Evolutionary conservation across 2,329 filamentous ascomycete species (phyloP), one percentile per base, ranked within the genome.

Genomic region (Trichoderma atroviride): DNA sequence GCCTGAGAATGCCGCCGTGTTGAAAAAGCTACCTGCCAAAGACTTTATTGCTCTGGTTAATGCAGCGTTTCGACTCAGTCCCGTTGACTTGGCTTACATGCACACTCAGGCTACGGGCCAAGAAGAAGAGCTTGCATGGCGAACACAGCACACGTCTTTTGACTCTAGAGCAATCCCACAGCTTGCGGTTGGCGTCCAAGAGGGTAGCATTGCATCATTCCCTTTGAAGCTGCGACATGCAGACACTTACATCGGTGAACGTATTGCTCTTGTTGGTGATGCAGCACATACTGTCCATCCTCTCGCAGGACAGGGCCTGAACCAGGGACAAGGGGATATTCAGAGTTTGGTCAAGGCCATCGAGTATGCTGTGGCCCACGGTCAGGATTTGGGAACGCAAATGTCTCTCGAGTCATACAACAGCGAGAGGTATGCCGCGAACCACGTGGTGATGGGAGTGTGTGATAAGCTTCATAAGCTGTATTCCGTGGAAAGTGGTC

Each of bases 261-360:
- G 96, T n/a, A 85, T 97, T 10, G 96, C 94, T 0, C 87, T 99
- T 1, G 89, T 99, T 43, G 96, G 96, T 71, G 96, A 99, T 73
- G 96, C 96, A 1, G 96, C 96, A 9, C 96, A 99, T 79, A 97
- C 94, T 1, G 90, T 97, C 73, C 96, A 99, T 79, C 96, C 96
- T 0, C 89, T 99, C 4, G 96, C 93, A 1, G 96, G 96, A 0
- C 96, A 98, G 80, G 96, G 96, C 1, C 85, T 99, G 16, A 99
- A 99, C 77, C 92, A 96, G 75, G 96, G 96, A 1, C 91, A 98
- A 72, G 94, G 89, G 22, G 96, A 99, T 77, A 92, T 96, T 0
- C 90, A 93, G 75, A 91, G 91, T 65, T 87, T 99, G 0, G 89
- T 90, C 7, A 86, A 85, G 71, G 89, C 89, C 0, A 91, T 99